Base-by-base conservation (phyloP, 306 rosid species). In the Alnus glutinosa region DNA sequence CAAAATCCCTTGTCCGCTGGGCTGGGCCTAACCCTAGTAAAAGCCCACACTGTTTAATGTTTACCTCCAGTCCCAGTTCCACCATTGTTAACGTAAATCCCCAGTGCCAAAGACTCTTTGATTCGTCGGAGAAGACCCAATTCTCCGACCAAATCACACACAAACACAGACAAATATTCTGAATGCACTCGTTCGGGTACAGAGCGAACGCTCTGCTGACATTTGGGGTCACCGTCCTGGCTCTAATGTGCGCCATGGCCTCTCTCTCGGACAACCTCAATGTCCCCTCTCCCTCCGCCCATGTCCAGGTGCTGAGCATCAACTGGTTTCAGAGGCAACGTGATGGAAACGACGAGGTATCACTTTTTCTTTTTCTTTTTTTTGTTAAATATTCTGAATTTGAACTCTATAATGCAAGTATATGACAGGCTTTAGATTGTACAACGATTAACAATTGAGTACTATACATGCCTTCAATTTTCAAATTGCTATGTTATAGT, bases 301-400 rank as follows among this genome's bases (percentile, higher is more conserved):
- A 89, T 85, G 91, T 95, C 86, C 90, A 92, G 96, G 97, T 93
- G 0, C 76, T 90, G 86, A 90, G 88, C 50, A 82, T 91, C 74
- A 90, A 91, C 77, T 95, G 97, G 99, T 93, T 93, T 76, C 96
- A 88, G 89, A 91, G 89, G 90, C 99, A 93, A 85, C 91, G 91
- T 15, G 83, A 87, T 73, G 97, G 97, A 79, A 89, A 95, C 70
- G 98, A 93, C 61, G 99, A 95, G 94, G 99, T 95, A 76, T 34
- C 42, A 74, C 28, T 74, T 50, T 14, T 10, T 4, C 19, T 30
- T 55, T 75, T 8, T 12, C 9, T 47, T 4, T 71, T 4, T 71
- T n/a, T 69, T 28, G 51, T 18, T n/a, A 0, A 4, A 9, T 18
- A 3, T 58, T 58, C 15, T 23, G 13, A 4, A 23, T 23, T 9